phyloP scores from a whole-genome alignment of 345 rosid genomes.

The Streptanthus diversifolius region DNA sequence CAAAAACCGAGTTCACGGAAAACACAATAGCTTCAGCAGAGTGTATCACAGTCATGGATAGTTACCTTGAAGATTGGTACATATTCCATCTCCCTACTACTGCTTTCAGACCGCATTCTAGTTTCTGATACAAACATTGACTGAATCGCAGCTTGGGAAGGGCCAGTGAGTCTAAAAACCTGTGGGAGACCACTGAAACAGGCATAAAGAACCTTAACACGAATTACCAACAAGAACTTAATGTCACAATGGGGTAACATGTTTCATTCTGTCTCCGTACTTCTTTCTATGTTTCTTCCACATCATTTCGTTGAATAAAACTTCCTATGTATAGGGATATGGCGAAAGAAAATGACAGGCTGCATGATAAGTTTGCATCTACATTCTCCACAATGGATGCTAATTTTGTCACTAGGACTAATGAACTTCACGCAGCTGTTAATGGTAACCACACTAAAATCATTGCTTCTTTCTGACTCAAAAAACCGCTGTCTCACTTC shows the following conservation, averaged over 20 bases:
- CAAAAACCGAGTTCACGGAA: slow-evolving; percentile 47
- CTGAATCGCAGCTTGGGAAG: slow-evolving; percentile 47
- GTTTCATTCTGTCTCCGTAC: slow-evolving; percentile 32
- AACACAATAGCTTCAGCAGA: slow-evolving; percentile 61
- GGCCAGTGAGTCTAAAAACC: slow-evolving; percentile 43
- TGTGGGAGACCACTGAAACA: slow-evolving; percentile 52
- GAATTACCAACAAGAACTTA: slow-evolving; percentile 27
- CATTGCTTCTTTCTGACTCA: neutral
- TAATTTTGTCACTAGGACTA: slow-evolving; percentile 42
- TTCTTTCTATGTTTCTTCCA: neutral
- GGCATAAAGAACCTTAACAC: slow-evolving; percentile 38
- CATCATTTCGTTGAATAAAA: neutral
- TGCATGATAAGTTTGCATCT: slow-evolving; percentile 47
- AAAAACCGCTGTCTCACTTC: neutral
- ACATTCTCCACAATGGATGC: slow-evolving; percentile 43
- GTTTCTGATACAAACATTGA: neutral
- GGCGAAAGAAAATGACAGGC: slow-evolving; percentile 32
- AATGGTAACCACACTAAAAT: slow-evolving; percentile 46
- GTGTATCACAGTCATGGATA: slow-evolving; percentile 50
- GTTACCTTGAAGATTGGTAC: slow-evolving; percentile 63
- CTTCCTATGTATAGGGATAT: slow-evolving; percentile 43
- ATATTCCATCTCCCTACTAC: neutral
- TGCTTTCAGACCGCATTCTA: neutral
- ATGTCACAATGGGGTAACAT: slow-evolving; percentile 12
- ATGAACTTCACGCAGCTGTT: slow-evolving; percentile 42